These are phyloP conservation scores for Simplicillium sp. DNA, from an alignment of 2,329 filamentous ascomycete species.

Conservation along the genomic window DNA sequence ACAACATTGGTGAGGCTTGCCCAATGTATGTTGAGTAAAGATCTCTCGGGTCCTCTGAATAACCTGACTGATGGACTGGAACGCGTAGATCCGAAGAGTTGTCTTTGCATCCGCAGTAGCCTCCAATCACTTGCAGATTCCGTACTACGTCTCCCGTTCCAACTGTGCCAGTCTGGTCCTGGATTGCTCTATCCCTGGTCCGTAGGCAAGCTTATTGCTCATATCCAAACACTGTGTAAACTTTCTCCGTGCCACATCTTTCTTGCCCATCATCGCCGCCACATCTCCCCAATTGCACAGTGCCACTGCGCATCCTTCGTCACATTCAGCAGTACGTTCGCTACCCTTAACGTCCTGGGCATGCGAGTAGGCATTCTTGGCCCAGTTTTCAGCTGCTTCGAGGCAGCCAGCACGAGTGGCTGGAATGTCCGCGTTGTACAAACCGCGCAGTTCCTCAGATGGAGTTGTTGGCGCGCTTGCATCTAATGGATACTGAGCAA, in stretches of 20 bases:
- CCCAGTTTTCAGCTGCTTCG: slow-evolving; percentile 67
- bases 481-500: slow-evolving; percentile 55
- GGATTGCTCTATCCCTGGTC: slow-evolving; percentile 41
- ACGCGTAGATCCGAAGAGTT: too few species aligned
- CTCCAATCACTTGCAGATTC: too few species aligned
- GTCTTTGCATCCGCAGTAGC: too few species aligned
- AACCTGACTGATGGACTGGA: too few species aligned
- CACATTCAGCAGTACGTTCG: slow-evolving; percentile 67
- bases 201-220: slow-evolving; percentile 42
- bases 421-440: slow-evolving; percentile 20
- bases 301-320: slow-evolving; percentile 71
- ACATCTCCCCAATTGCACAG: slow-evolving; percentile 84
- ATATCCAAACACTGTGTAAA: slow-evolving; percentile 62
- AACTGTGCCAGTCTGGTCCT: slow-evolving; percentile 36
- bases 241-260: slow-evolving; percentile 52
- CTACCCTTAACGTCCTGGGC: slow-evolving; percentile 56
- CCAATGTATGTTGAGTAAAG: too few species aligned
- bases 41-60: too few species aligned
- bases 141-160: slow-evolving; percentile 3
- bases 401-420: slow-evolving; percentile 51
- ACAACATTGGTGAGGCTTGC: too few species aligned
- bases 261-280: slow-evolving; percentile 62
- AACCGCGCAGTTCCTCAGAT: slow-evolving; percentile 16
- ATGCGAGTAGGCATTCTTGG: slow-evolving; percentile 62
- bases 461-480: slow-evolving; percentile 16